phyloP scores from a whole-genome alignment of 306 rosid genomes.

The Inga laurina region DNA sequence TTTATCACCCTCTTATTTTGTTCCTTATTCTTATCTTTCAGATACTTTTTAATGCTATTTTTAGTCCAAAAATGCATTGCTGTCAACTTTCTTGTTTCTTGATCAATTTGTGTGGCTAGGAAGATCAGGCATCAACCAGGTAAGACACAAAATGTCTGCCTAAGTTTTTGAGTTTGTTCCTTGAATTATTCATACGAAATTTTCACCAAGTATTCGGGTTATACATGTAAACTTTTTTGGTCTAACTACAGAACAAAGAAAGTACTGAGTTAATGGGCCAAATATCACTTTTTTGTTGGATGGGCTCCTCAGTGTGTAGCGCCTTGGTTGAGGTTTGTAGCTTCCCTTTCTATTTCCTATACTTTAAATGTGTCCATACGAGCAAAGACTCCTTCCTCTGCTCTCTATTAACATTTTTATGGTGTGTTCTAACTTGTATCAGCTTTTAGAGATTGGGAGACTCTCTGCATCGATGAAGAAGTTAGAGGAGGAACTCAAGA shows the following conservation, averaged over 20 bases:
- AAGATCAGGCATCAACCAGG: slow-evolving; percentile 79
- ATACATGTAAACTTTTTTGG: background rate
- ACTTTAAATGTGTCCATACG: background rate
- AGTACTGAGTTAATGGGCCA: slow-evolving; percentile 70
- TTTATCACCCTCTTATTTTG: background rate
- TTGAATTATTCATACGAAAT: background rate
- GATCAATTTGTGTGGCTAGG: slow-evolving; percentile 98
- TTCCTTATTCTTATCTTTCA: slow-evolving; percentile 8
- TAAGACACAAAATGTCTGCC: slow-evolving; percentile 27
- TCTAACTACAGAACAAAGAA: slow-evolving; percentile 69
- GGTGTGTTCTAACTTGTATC: slow-evolving; percentile 36
- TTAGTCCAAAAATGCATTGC: slow-evolving; percentile 85
- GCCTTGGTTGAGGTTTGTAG: slow-evolving; percentile 79
- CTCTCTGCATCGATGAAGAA: slow-evolving; percentile 78
- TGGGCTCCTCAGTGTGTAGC: slow-evolving; percentile 79
- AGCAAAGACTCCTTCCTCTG: background rate
- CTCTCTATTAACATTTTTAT: slow-evolving; percentile 14
- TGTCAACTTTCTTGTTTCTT: slow-evolving; percentile 89
- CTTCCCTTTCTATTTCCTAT: background rate
- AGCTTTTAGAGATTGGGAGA: slow-evolving; percentile 94
- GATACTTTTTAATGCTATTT: slow-evolving; percentile 17
- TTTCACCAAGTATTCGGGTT: background rate
- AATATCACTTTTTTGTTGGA: slow-evolving; percentile 90
- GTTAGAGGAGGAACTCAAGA: slow-evolving; percentile 77
- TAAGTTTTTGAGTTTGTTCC: background rate